A percentile compares a stretch with the other conserved stretches of the same genome.
Conservation (phyloP, 495 filamentous ascomycete genomes). For the Aspergillus indologenus region DNA sequence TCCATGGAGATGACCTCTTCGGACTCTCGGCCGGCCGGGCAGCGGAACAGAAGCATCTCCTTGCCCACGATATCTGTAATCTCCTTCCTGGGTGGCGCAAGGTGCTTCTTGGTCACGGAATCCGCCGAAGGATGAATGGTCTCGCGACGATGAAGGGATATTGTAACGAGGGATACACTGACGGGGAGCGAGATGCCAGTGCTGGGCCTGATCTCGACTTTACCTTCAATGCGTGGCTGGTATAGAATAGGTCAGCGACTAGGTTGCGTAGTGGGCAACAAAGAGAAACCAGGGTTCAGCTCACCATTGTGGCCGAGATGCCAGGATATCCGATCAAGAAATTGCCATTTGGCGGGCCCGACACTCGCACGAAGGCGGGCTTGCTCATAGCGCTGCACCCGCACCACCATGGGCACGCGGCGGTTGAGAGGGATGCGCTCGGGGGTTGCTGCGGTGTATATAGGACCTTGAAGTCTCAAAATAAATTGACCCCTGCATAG, state of each 20-base stretch:
- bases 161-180: conserved; percentile 86
- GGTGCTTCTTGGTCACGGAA: conserved; percentile 84
- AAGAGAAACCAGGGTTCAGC: conserved; percentile 20
- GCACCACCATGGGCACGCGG: conserved; percentile 47
- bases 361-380: conserved; percentile 94
- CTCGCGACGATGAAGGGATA: conserved; percentile 88
- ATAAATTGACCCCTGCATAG: conserved; percentile 34
- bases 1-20: conserved; percentile 96
- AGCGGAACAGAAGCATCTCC: conserved; percentile 88
- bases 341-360: conserved; percentile 93
- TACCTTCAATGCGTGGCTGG: conserved; percentile 93
- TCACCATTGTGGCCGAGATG: conserved; percentile 94
- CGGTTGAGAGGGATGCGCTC: conserved; percentile 29
- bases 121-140: conserved; percentile 96
- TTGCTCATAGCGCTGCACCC: conserved; percentile 49
- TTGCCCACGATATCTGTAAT: conserved; percentile 90
- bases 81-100: conserved; percentile 90
- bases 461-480: conserved; percentile 27
- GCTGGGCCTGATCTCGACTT: conserved; percentile 91
- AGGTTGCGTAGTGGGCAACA: background rate
- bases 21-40: conserved; percentile 73
- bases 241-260: conserved; percentile 8
- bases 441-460: conserved; percentile 30
- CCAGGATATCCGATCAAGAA: conserved; percentile 96
- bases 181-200: conserved; percentile 83